Evolutionary conservation across 805 yeast species (phyloP), one percentile per base, ranked within the genome.

Genomic region (Spathaspora boniae): DNA sequence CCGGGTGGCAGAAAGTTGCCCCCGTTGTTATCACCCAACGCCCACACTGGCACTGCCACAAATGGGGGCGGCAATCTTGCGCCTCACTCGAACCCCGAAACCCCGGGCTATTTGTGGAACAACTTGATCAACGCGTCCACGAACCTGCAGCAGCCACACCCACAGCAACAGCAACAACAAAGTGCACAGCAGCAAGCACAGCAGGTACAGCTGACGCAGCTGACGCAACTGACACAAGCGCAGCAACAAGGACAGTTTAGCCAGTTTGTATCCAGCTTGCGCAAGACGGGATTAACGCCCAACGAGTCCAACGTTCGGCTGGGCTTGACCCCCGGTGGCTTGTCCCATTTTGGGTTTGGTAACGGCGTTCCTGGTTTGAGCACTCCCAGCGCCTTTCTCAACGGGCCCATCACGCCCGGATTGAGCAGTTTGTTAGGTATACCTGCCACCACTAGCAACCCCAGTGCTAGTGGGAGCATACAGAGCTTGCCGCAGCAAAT

Each of bases 301-400:
- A 83, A 80, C 54, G 94, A 85, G 51, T 75, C 86, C 4, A 72
- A 78, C 33, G 46, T 86, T 33, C 68, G 95, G 45, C 68, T 85
- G 0, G 91, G 93, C 0, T 54, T 82, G 18, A 80, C 89, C 0
- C 89, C 89, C 0, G 85, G 80, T 2, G 60, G 52, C 1, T 40
- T 53, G 22, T 34, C 35, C 16, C 36, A 40, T 32, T 58, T 60
- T 53, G 53, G 69, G 23, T 54, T 68, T 37, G 54, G 60, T 25
- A 58, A 37, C 32, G 11, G 40, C 4, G 56, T 49, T 41, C 73
- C 51, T 23, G 72, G 62, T 33, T 55, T 55, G 43, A 56, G 56
- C 8, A 64, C 68, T 5, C 72, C 76, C 0, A 53, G 66, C 4
- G 60, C 59, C 1, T 45, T 64, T 36, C 41, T 63, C n/a, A 62